These are phyloP conservation scores for Blakeslea trispora DNA, from an alignment of 371 early-diverging fungal species.

Conservation along the genomic window DNA sequence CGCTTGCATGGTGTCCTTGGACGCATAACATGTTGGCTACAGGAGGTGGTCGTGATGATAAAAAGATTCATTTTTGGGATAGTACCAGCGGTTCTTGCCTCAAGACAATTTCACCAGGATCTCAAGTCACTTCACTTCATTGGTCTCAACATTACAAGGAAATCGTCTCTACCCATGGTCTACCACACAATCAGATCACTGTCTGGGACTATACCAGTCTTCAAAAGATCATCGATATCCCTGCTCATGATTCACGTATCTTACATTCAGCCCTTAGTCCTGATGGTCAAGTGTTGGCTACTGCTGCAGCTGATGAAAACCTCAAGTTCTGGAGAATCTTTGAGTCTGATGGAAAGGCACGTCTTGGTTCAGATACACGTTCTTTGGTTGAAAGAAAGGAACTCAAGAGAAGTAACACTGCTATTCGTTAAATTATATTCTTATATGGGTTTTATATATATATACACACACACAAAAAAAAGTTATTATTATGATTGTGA, in stretches of 20 bases:
- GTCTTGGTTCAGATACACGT: constrained; percentile 1
- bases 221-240: constrained; percentile 74
- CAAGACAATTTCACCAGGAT: constrained; percentile 77
- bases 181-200: constrained; percentile 81
- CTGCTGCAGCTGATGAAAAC: constrained; percentile 94
- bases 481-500: too few relatives aligned
- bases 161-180: constrained; percentile 94
- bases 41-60: constrained; percentile 96
- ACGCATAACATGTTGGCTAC: constrained; percentile 87
- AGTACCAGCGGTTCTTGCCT: constrained; percentile 68
- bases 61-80: constrained; percentile 96
- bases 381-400: constrained; percentile 7
- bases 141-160: constrained; percentile 96
- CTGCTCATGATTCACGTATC: constrained; percentile 90
- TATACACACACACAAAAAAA: neutral
- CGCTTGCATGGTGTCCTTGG: constrained; percentile 99
- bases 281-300: constrained; percentile 91
- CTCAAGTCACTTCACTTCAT: constrained; percentile 93
- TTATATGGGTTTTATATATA: neutral
- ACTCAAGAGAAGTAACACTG: constrained; percentile 5
- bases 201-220: constrained; percentile 92
- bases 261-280: constrained; percentile 91
- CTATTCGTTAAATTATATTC: constrained; percentile 6
- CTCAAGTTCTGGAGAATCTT: constrained; percentile 98
- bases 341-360: constrained; percentile 37